Conservation (phyloP, 2,329 filamentous ascomycete species). For the Curvularia sp. region DNA sequence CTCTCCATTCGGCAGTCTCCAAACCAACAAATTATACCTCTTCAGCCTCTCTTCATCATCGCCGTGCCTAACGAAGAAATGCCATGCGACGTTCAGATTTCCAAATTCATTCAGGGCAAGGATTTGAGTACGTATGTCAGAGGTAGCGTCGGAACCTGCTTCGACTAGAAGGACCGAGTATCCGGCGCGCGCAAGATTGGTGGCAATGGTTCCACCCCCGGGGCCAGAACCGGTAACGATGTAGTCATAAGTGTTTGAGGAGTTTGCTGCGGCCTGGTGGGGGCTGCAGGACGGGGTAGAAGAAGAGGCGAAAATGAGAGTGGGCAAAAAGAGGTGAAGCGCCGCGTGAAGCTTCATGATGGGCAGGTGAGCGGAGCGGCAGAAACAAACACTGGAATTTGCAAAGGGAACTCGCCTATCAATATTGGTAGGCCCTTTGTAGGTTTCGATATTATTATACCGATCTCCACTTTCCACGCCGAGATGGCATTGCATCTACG, state of each 20-base stretch:
- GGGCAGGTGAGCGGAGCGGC: not conserved
- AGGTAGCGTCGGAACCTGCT: constrained; percentile 60
- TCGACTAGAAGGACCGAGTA: constrained; percentile 65
- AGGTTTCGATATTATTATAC: not conserved
- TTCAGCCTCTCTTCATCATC: constrained; percentile 59
- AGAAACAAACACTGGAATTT: not conserved
- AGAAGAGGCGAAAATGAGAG: not conserved
- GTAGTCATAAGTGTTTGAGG: constrained; percentile 34
- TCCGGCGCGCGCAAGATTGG: constrained; percentile 63
- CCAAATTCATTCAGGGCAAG: constrained; percentile 55
- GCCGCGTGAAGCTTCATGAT: not conserved
- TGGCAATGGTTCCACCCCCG: constrained; percentile 43
- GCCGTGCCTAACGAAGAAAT: constrained; percentile 68
- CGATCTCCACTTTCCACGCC: constrained; percentile 1
- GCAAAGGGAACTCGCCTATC: not conserved
- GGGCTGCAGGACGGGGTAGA: constrained; percentile 8
- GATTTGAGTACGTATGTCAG: constrained; percentile 57
- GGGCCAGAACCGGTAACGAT: constrained; percentile 62
- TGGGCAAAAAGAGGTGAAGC: not conserved
- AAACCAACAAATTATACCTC: constrained; percentile 50
- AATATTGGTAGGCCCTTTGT: not conserved
- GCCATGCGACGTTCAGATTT: constrained; percentile 57
- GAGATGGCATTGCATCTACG: not conserved
- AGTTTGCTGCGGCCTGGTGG: constrained; percentile 8
- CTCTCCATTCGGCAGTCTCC: constrained; percentile 25